phyloP scores from a whole-genome alignment of 441 rosid species.

The Cnidoscolus chayamansa region DNA sequence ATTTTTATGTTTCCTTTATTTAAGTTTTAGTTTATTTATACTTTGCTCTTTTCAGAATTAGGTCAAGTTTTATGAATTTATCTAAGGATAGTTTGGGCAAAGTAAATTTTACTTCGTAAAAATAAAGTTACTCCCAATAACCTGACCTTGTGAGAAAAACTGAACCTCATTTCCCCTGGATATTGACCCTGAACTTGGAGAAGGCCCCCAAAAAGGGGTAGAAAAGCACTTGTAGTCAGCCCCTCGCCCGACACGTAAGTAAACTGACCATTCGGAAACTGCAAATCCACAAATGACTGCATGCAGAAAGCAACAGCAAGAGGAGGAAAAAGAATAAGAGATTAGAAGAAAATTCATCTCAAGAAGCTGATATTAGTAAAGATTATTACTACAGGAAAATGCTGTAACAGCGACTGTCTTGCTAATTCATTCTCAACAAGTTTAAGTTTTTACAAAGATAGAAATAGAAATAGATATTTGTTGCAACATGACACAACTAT shows the following conservation, averaged over 20 bases:
- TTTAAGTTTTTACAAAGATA: not conserved
- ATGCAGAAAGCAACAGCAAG: slow-evolving; percentile 18
- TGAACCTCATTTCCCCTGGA: slow-evolving; percentile 95
- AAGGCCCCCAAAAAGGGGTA: slow-evolving; percentile 83
- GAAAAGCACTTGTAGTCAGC: slow-evolving; percentile 79
- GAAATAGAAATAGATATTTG: not conserved
- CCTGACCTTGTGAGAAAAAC: slow-evolving; percentile 80
- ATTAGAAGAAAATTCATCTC: slow-evolving; percentile 22
- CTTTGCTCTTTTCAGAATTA: too few relatives aligned
- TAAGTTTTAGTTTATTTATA: too few relatives aligned
- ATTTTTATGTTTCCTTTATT: too few relatives aligned
- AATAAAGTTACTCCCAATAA: not conserved
- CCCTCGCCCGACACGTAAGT: slow-evolving; percentile 94
- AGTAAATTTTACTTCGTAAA: too few relatives aligned
- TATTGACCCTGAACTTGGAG: slow-evolving; percentile 96
- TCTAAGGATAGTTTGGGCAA: too few relatives aligned
- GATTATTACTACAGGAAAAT: not conserved
- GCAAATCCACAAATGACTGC: slow-evolving; percentile 91
- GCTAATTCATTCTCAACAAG: not conserved
- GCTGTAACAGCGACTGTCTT: not conserved
- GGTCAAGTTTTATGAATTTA: too few relatives aligned
- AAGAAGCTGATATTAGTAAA: not conserved
- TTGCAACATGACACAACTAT: not conserved
- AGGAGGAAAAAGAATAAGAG: slow-evolving; percentile 6
- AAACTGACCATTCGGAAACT: slow-evolving; percentile 88